Evolutionary conservation across 2,329 filamentous ascomycete species (phyloP).

Genomic region (Hypoxylon sp.): DNA sequence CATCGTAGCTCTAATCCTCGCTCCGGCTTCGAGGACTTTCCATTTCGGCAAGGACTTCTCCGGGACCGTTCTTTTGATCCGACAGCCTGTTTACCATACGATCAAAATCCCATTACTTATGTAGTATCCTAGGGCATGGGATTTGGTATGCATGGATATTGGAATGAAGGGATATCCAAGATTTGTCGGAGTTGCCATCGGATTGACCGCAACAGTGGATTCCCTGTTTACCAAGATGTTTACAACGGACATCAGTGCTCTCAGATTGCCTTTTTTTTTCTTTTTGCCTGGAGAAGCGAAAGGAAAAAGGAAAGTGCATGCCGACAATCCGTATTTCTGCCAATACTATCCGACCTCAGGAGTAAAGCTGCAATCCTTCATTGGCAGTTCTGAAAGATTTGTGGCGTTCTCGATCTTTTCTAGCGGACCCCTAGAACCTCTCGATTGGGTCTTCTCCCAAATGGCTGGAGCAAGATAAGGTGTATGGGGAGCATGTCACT

Average conservation of each 20-base stretch:
- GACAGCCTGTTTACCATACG: too few relatives aligned
- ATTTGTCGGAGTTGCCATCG: conserved; percentile 3
- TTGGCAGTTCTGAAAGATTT: conserved; percentile 14
- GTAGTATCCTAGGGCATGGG: conserved; percentile 3
- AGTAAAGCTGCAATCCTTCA: conserved; percentile 18
- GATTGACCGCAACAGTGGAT: too few relatives aligned
- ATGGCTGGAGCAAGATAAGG: conserved; percentile 17
- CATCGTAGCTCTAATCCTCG: conserved; percentile 20
- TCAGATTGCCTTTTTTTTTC: too few relatives aligned
- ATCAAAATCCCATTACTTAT: too few relatives aligned
- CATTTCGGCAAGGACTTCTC: conserved; percentile 26
- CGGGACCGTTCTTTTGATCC: too few relatives aligned
- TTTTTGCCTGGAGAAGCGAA: too few relatives aligned
- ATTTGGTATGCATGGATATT: conserved; percentile 5
- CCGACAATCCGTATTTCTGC: conserved; percentile 9
- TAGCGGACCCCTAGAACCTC: conserved; percentile 21
- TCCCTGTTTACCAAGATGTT: too few relatives aligned
- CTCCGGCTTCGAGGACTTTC: conserved; percentile 15
- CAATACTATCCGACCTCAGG: conserved; percentile 8
- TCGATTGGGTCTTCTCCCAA: conserved; percentile 27
- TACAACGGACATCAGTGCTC: too few relatives aligned
- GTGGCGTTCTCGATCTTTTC: conserved; percentile 19
- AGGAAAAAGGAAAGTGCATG: too few relatives aligned
- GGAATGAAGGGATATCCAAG: conserved; percentile 19
- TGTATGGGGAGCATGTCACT: conserved; percentile 17